phyloP scores from a whole-genome alignment of 176 grass and related monocot species.

The Typha latifolia region DNA sequence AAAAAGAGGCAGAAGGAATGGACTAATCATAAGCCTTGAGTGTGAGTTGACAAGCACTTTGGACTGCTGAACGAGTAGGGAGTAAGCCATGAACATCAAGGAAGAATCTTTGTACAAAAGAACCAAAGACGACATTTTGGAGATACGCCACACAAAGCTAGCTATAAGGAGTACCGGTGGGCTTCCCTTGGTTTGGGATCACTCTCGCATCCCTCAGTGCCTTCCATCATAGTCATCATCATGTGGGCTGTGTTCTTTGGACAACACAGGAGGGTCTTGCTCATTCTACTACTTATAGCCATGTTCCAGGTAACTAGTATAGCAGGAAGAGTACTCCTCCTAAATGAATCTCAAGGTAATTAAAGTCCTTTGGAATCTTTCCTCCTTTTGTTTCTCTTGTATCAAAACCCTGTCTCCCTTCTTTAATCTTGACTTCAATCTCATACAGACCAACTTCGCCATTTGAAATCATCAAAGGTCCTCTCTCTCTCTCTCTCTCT shows the following conservation, averaged over 20 bases:
- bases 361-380: neutral
- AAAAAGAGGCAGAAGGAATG: neutral
- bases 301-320: neutral
- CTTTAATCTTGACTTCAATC: neutral
- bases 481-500: neutral
- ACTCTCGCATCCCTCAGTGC: neutral
- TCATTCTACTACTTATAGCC: neutral
- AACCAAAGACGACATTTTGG: neutral
- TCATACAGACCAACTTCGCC: neutral
- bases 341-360: neutral
- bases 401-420: too few species aligned
- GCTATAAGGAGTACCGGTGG: neutral
- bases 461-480: neutral
- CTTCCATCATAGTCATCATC: neutral
- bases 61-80: neutral
- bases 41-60: constrained; percentile 5
- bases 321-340: neutral
- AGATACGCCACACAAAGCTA: neutral
- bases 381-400: neutral
- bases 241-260: constrained; percentile 1
- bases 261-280: neutral
- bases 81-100: neutral
- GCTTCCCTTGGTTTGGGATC: neutral
- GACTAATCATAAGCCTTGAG: constrained; percentile 15
- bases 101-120: neutral